Evolutionary conservation across 805 yeast species (phyloP), one percentile per base, ranked within the genome.

Genomic region (Saturnispora serradocipensis): DNA sequence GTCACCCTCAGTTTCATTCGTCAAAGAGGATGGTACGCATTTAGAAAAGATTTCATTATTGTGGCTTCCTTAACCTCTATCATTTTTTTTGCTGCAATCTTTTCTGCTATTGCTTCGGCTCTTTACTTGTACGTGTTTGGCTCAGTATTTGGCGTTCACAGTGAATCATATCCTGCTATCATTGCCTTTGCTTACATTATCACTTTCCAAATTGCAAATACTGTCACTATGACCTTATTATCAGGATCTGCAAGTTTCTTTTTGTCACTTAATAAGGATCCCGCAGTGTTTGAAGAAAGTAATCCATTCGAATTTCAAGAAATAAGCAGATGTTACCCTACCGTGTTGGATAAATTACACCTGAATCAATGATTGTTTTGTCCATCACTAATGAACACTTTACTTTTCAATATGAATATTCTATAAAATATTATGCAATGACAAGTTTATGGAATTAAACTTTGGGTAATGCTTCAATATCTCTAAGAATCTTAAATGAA

Each of bases 181-280:
- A 43, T 55, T 3, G 43, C 48, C 2, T 57, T 51, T 15, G 48
- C 64, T 1, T 83, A 86, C 61, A 69, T 86, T 28, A 78, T 88
- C 52, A 79, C 93, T 0, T 70, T 84, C 18, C 91, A 88, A 67
- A 76, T 88, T 51, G 75, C 87, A 48, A 79, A 83, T 55, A 72
- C 88, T 52, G 71, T 87, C 22, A 77, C 81, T 51, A 80, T 82
- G 22, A 85, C 88, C 1, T 79, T 88, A 45, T 82, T 80, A 53
- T 81, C 89, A 9, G 97, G 97, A 16, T 78, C 83, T 2, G 78
- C 89, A 15, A 84, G 96, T 0, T 83, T 89, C 63, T 88, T 88
- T 65, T 83, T 89, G 40, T 88, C 95, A 0, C 72, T 87, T 62
- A 88, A 91, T 15, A 80, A 80, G 58, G 95, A 88, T 59, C 96